phyloP scores from a whole-genome alignment of 164 flowering plant species.

The Dillenia suffruticosa region DNA sequence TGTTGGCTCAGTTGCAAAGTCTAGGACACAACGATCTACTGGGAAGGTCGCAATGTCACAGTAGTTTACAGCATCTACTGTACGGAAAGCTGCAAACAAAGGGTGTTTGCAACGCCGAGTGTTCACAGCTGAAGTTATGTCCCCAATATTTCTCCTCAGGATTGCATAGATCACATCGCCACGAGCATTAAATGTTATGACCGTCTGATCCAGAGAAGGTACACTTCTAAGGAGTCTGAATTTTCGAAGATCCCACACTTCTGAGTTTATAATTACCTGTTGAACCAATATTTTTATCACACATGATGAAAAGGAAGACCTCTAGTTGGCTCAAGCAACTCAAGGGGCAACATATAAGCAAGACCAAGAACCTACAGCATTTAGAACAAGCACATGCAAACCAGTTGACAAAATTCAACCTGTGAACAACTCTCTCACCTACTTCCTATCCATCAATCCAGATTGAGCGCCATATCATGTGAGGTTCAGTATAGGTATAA shows the following conservation, averaged over 20 bases:
- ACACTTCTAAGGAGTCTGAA: slow-evolving; percentile 78
- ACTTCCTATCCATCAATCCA: too few species aligned
- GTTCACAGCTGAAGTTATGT: slow-evolving; percentile 71
- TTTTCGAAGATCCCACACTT: slow-evolving; percentile 95
- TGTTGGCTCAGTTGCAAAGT: slow-evolving; percentile 81
- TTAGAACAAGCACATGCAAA: too few species aligned
- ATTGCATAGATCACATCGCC: slow-evolving; percentile 92
- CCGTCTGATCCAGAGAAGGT: slow-evolving; percentile 87
- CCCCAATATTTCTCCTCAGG: slow-evolving; percentile 80
- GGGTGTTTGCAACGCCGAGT: slow-evolving; percentile 80
- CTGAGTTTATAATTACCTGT: slow-evolving; percentile 92
- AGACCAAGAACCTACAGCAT: too few species aligned
- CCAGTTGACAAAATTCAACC: too few species aligned
- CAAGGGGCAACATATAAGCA: not conserved
- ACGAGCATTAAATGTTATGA: slow-evolving; percentile 66
- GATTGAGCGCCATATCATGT: too few species aligned
- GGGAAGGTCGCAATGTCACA: slow-evolving; percentile 90
- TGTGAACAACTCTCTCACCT: too few species aligned
- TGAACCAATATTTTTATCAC: slow-evolving; percentile 1
- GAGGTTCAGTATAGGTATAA: too few species aligned
- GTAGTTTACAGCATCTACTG: slow-evolving; percentile 84
- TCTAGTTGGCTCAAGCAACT: not conserved
- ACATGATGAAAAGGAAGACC: not conserved
- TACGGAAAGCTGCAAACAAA: slow-evolving; percentile 78
- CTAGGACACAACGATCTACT: slow-evolving; percentile 88